Percentiles rank a stretch among this genome's conserved stretches.
Evolutionary conservation across 2,329 filamentous ascomycete genomes (phyloP).

Genomic region (Botrytis tulipae): DNA sequence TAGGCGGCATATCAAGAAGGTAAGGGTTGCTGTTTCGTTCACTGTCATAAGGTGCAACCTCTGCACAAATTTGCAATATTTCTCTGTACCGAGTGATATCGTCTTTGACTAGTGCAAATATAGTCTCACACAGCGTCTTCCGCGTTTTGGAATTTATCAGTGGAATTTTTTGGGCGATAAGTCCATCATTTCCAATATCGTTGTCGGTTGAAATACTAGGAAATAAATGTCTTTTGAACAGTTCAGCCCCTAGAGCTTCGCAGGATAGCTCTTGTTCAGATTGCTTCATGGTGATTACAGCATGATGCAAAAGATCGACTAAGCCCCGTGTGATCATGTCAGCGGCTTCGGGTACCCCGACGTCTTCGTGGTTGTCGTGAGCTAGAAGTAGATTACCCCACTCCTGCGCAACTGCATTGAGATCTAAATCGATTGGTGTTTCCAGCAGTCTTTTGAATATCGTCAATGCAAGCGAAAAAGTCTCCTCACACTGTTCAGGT

Average conservation of each 20-base stretch:
- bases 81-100: constrained; percentile 48
- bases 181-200: constrained; percentile 29
- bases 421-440: constrained; percentile 29
- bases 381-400: constrained; percentile 41
- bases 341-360: constrained; percentile 37
- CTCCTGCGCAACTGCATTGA: constrained; percentile 32
- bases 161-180: constrained; percentile 43
- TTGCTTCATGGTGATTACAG: constrained; percentile 35
- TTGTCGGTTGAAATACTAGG: constrained; percentile 48
- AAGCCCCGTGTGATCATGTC: constrained; percentile 40
- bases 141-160: constrained; percentile 56
- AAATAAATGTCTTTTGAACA: constrained; percentile 67
- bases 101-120: constrained; percentile 56
- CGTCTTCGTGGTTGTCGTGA: constrained; percentile 45
- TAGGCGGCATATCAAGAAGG: constrained; percentile 57
- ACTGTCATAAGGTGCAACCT: constrained; percentile 52
- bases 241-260: constrained; percentile 45
- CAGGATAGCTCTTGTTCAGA: constrained; percentile 32
- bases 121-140: constrained; percentile 57
- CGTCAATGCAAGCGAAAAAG: constrained; percentile 43
- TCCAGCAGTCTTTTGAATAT: constrained; percentile 45
- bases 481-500: constrained; percentile 37
- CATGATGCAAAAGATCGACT: constrained; percentile 40
- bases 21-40: constrained; percentile 48
- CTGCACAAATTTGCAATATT: constrained; percentile 52